These are phyloP conservation scores for Erythrobasidium hasegawianum DNA, from an alignment of 1,284 basidiomycete genomes.

Conservation along the genomic window DNA sequence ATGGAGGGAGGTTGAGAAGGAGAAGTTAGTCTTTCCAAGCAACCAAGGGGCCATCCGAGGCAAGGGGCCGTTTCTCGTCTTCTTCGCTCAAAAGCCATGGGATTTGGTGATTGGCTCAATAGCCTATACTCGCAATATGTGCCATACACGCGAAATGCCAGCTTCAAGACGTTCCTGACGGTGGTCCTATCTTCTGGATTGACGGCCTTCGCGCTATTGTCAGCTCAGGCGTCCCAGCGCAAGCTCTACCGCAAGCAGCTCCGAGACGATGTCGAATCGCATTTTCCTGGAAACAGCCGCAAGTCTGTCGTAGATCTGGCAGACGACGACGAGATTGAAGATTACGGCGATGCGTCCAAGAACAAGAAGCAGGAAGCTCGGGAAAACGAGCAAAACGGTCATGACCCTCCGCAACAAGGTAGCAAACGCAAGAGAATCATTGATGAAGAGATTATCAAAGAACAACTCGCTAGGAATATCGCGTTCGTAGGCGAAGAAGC, in stretches of 20 bases:
- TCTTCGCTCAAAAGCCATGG: conserved; percentile 9
- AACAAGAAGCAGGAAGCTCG: conserved; percentile 8
- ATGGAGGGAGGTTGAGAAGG: too few relatives aligned
- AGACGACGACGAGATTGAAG: conserved; percentile 28
- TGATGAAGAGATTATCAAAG: conserved; percentile 50
- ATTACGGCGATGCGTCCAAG: conserved; percentile 16
- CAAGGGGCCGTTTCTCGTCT: too few relatives aligned
- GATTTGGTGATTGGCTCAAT: neutral
- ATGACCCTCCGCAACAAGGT: neutral
- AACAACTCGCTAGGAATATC: conserved; percentile 86
- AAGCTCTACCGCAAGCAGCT: conserved; percentile 12
- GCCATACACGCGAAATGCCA: neutral
- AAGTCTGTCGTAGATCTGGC: neutral
- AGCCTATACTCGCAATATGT: conserved; percentile 4
- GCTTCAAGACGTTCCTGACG: conserved; percentile 14
- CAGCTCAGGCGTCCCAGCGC: conserved; percentile 27
- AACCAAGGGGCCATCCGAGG: too few relatives aligned
- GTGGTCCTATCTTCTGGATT: conserved; percentile 11
- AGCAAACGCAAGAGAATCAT: conserved; percentile 17
- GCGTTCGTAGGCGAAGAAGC: conserved; percentile 88
- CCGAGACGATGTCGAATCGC: conserved; percentile 22
- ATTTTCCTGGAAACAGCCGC: neutral
- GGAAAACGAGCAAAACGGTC: neutral
- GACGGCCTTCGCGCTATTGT: conserved; percentile 9
- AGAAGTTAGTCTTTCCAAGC: too few relatives aligned